phyloP scores from a whole-genome alignment of 306 rosid genomes.

The Potentilla sterilis region DNA sequence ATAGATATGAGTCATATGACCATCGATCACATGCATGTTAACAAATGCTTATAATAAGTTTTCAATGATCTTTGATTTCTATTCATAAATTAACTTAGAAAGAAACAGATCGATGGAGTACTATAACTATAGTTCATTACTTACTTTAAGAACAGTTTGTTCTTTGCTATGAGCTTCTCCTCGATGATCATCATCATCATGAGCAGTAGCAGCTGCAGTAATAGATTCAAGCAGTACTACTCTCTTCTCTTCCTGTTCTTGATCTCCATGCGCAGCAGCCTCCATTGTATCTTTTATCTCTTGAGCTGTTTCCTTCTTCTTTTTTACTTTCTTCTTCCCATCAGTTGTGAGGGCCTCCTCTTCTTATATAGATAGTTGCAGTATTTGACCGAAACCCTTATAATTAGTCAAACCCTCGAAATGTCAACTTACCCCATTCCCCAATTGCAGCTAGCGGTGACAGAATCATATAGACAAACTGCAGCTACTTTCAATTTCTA shows the following conservation, averaged over 20 bases:
- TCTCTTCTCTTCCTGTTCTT: slow-evolving; percentile 16
- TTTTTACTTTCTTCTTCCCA: background rate
- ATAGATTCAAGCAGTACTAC: background rate
- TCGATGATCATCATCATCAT: background rate
- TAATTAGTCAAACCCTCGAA: slow-evolving; percentile 18
- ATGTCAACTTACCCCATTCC: slow-evolving; percentile 31
- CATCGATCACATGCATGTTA: background rate
- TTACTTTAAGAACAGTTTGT: slow-evolving; percentile 18
- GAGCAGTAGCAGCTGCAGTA: background rate
- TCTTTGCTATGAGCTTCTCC: slow-evolving; percentile 1
- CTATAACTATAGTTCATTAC: background rate
- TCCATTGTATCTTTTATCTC: slow-evolving; percentile 34
- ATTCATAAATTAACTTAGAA: background rate
- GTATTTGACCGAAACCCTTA: slow-evolving; percentile 49
- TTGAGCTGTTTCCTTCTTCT: background rate
- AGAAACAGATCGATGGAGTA: background rate
- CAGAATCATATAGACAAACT: background rate
- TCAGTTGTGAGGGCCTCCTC: slow-evolving; percentile 9
- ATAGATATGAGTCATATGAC: background rate
- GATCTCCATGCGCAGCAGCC: slow-evolving; percentile 36
- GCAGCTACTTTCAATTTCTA: background rate
- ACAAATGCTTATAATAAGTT: background rate
- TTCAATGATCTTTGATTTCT: background rate
- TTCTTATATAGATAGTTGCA: slow-evolving; percentile 46
- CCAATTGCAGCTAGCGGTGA: slow-evolving; percentile 1